phyloP scores from a whole-genome alignment of 2,329 filamentous ascomycete genomes.

The Stagonosporopsis cucurbitacearum region DNA sequence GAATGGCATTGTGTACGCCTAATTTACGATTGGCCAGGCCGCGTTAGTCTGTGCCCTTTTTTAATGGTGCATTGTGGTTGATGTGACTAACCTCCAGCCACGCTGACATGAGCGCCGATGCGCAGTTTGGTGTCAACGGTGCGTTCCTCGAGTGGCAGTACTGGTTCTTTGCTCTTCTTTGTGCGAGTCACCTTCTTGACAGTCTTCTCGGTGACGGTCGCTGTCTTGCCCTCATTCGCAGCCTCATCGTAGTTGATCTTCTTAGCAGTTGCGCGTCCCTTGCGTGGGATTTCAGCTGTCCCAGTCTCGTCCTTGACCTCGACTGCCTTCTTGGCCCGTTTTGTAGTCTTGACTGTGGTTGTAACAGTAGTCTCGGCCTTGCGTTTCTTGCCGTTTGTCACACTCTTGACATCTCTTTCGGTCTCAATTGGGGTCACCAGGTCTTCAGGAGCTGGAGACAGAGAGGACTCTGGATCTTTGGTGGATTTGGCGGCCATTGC shows the following conservation, averaged over 20 bases:
- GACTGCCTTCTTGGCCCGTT: constrained; percentile 23
- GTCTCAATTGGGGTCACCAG: constrained; percentile 9
- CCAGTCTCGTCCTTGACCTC: constrained; percentile 6
- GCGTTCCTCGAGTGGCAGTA: constrained; percentile 70
- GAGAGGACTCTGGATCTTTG: constrained; percentile 30
- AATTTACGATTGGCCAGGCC: constrained; percentile 23
- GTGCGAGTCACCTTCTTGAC: constrained; percentile 8
- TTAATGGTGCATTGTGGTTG: neutral
- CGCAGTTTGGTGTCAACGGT: constrained; percentile 78
- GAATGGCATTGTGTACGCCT: constrained; percentile 89
- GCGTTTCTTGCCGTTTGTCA: constrained; percentile 32
- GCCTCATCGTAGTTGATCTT: constrained; percentile 30
- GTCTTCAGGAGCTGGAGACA: constrained; percentile 31
- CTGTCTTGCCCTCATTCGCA: constrained; percentile 11
- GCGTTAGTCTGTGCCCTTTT: constrained; percentile 25
- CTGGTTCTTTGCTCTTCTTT: constrained; percentile 30
- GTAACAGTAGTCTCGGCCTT: constrained; percentile 33
- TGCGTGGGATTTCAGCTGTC: constrained; percentile 15
- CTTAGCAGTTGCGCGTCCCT: constrained; percentile 24
- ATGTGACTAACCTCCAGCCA: constrained; percentile 74
- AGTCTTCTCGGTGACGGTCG: constrained; percentile 10
- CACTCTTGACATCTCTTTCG: constrained; percentile 10
- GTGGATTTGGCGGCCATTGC: constrained; percentile 30
- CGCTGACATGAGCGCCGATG: constrained; percentile 91
- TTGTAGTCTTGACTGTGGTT: constrained; percentile 19